These are phyloP conservation scores for Apiosordaria backusii DNA, from an alignment of 495 filamentous ascomycete species.

Conservation along the genomic window DNA sequence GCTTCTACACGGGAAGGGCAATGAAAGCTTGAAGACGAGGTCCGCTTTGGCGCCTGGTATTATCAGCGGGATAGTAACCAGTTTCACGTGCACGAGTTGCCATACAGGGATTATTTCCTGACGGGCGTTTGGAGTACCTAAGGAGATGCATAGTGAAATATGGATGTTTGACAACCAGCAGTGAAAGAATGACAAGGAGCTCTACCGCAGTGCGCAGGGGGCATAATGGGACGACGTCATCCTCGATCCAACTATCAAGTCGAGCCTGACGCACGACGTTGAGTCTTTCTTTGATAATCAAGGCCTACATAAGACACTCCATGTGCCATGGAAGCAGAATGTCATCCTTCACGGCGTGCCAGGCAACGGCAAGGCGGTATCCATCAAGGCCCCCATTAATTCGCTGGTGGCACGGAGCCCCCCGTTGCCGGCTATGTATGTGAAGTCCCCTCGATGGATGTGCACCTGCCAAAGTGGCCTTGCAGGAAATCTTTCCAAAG, in stretches of 20 bases:
- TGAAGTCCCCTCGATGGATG: constrained; percentile 46
- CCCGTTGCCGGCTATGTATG: constrained; percentile 50
- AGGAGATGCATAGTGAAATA: constrained; percentile 53
- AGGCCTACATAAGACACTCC: constrained; percentile 46
- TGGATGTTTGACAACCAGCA: constrained; percentile 53
- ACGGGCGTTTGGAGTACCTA: constrained; percentile 33
- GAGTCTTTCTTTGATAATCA: constrained; percentile 52
- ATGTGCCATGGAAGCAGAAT: constrained; percentile 57
- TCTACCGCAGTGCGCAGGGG: constrained; percentile 52
- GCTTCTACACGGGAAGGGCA: background rate
- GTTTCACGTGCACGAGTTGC: constrained; percentile 43
- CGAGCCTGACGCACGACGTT: constrained; percentile 49
- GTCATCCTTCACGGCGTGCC: constrained; percentile 50
- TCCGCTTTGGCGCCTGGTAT: constrained; percentile 25
- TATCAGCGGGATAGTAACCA: constrained; percentile 40
- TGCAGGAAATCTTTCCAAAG: constrained; percentile 42
- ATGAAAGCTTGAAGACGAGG: constrained; percentile 10
- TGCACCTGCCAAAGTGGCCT: constrained; percentile 34
- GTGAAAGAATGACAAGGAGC: constrained; percentile 52
- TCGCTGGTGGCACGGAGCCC: constrained; percentile 26
- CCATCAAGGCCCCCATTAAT: constrained; percentile 57
- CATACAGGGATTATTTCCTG: constrained; percentile 32
- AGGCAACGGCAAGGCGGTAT: constrained; percentile 58
- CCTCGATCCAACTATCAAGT: constrained; percentile 52
- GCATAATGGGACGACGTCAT: constrained; percentile 58